Base-by-base conservation (phyloP, 257 asterid genomes). In the Solanum phureja region DNA sequence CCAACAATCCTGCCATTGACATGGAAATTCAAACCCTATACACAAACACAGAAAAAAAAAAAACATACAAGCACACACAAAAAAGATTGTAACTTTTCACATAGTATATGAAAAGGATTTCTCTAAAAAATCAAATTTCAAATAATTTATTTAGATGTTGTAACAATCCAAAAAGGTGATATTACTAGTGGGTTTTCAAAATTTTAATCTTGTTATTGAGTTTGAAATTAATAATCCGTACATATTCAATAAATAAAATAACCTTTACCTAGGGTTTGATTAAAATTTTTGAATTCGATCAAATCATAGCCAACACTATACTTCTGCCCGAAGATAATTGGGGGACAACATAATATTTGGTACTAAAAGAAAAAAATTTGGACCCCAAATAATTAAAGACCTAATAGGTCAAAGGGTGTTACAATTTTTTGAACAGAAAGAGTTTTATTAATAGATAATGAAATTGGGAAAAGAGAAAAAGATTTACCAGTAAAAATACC, bases 1-100 rank as follows among this genome's bases (percentile, higher is more conserved):
- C 89, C 90, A 86, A 87, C 90, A 92, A 91, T 40, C 95, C 98
- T 93, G 94, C 93, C 97, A 95, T 95, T 87, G 87, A 27, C 85
- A 42, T 88, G 38, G 40, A 35, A 85, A 91, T 85, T 91, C 91
- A 92, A 89, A 87, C 86, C 94, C 94, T 90, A 92, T 66, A 84
- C 33, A 24, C 42, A 83, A 44, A 64, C 7, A 14, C 37, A 84
- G 86, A 62, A 86, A 40, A 29, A 69, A 29, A 69, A 49, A 14
- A 49, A 49, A 14, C 88, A 92, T 91, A 91, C 56, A 37, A 87
- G 72, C 87, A 56, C 8, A 56, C 52, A 27, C 8, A 58, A 27
- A 40, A 58, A 62, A 42, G 24, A 14, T 7, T 35, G 49, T 4
- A 74, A 35, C 4, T 74, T 38, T 75, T 75, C 10, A 75, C 19